Base-by-base conservation (phyloP, 2,329 filamentous ascomycete genomes). In the Zasmidium angulare region DNA sequence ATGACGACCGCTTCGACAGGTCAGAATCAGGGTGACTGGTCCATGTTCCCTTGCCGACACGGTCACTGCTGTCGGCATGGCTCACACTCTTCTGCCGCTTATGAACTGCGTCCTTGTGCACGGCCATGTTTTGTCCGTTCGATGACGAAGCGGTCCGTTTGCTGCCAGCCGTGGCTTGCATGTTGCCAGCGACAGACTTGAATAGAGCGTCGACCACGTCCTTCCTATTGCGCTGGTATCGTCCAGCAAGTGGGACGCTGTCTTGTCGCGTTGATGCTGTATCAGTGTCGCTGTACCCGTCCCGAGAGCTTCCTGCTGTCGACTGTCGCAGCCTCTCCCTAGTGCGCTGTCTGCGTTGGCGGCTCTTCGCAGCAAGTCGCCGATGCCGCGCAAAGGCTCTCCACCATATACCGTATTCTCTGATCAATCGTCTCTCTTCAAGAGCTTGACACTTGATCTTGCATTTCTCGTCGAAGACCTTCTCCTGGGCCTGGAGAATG, bases 331-430 rank as follows among this genome's bases (percentile, higher is more conserved):
- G 52, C 36, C 68, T 64, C 49, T 63, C 53, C 24, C 67, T 61
- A 9, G 63, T 61, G 60, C 69, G 67, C 55, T 74, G 69, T 56
- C 75, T 69, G 60, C 72, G 69, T 53, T 76, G 70, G 56, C 67
- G 71, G 11, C 74, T 76, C 50, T 71, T 69, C 19, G 71, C 70
- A 22, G 69, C 68, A 7, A 78, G 65, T 40, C 68, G 68, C n/a
- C 64, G 69, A 21, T 68, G 68, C 66, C 75, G 75, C 23, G 70
- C 71, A 40, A 69, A 67, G 26, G 71, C 68, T 55, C 74, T 70
- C 77, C 77, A 79, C 54, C 65, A 63, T 36, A 63, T 67, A 9
- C 68, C 72, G 64, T 72, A 80, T 53, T 75, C 75, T 20, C 51
- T 23, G 19, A 46, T 21, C 31, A 53, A 17, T 19, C 36, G 11